phyloP scores from a whole-genome alignment of 805 yeast genomes.

The Zygosaccharomyces siamensis region DNA sequence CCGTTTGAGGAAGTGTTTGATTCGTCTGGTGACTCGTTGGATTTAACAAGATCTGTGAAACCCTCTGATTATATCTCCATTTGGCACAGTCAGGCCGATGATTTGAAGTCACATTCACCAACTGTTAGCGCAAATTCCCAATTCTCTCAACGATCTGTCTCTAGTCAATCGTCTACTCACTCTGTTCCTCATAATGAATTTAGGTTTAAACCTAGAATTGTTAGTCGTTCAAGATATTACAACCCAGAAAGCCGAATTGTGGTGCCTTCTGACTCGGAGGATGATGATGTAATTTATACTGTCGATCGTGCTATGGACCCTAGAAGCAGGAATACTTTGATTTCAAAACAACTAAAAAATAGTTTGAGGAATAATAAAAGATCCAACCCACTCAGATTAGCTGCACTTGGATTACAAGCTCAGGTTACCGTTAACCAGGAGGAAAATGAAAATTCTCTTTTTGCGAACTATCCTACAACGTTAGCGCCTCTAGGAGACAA shows the following conservation, averaged over 20 bases:
- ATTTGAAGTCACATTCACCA: conserved; percentile 20
- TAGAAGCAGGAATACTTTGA: conserved; percentile 20
- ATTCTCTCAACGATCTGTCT: conserved; percentile 22
- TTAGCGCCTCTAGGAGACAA: neutral
- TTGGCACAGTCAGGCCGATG: conserved; percentile 33
- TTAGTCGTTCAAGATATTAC: conserved; percentile 18
- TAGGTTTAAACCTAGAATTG: conserved; percentile 29
- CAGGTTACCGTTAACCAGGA: neutral
- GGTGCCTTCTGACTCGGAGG: conserved; percentile 3
- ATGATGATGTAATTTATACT: conserved; percentile 9
- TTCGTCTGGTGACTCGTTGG: conserved; percentile 24
- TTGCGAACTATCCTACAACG: neutral
- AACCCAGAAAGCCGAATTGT: conserved; percentile 11
- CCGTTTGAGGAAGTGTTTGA: conserved; percentile 25
- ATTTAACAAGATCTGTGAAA: conserved; percentile 15
- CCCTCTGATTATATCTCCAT: conserved; percentile 28
- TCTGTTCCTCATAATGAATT: conserved; percentile 12
- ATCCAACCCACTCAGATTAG: conserved; percentile 1
- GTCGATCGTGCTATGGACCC: conserved; percentile 22
- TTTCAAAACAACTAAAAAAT: conserved; percentile 21
- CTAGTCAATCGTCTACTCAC: conserved; percentile 15
- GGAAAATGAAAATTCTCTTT: neutral
- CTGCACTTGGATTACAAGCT: neutral
- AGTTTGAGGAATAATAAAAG: conserved; percentile 3
- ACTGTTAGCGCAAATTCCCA: conserved; percentile 24